These are phyloP conservation scores for Phytophthora niederhauseri DNA, from an alignment of 352 stramenopile genomes.

Conservation along the genomic window DNA sequence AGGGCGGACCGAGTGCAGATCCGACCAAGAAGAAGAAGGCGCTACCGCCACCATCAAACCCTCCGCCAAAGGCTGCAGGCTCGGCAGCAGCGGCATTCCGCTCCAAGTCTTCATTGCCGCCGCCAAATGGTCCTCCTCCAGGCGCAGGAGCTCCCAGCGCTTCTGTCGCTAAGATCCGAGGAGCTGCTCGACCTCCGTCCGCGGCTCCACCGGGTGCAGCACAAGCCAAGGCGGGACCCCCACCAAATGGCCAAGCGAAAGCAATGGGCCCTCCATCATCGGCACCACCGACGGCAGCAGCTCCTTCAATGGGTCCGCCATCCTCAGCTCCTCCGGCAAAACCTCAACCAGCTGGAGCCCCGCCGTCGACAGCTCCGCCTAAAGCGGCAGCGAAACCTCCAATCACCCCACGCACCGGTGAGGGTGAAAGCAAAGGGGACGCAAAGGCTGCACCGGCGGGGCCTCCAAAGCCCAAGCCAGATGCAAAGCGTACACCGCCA, in stretches of 20 bases:
- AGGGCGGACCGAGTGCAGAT: slow-evolving; percentile 30
- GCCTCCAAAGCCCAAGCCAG: slow-evolving; percentile 26
- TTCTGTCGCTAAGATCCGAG: slow-evolving; percentile 79
- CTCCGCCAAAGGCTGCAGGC: slow-evolving; percentile 57
- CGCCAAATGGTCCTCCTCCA: slow-evolving; percentile 67
- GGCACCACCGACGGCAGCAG: background rate
- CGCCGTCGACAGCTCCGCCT: slow-evolving; percentile 17
- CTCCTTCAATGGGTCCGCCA: slow-evolving; percentile 21
- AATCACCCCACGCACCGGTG: slow-evolving; percentile 13
- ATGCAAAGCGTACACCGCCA: slow-evolving; percentile 38
- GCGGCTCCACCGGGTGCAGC: slow-evolving; percentile 41
- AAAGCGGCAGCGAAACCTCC: slow-evolving; percentile 30
- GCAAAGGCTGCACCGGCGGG: slow-evolving; percentile 12
- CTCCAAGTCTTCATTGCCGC: slow-evolving; percentile 65
- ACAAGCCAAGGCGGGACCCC: slow-evolving; percentile 26
- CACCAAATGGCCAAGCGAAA: slow-evolving; percentile 1
- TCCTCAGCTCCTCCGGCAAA: slow-evolving; percentile 5
- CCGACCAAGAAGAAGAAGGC: slow-evolving; percentile 66
- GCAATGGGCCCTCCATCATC: slow-evolving; percentile 15
- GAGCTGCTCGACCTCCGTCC: slow-evolving; percentile 51
- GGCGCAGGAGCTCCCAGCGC: slow-evolving; percentile 54
- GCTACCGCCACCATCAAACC: slow-evolving; percentile 67
- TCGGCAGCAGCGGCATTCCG: slow-evolving; percentile 72
- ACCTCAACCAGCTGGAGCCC: slow-evolving; percentile 2
- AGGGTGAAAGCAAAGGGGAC: slow-evolving; percentile 28